Evolutionary conservation across 306 rosid species (phyloP), one percentile per base, ranked within the genome.

Genomic region (Cucurbita pepo): DNA sequence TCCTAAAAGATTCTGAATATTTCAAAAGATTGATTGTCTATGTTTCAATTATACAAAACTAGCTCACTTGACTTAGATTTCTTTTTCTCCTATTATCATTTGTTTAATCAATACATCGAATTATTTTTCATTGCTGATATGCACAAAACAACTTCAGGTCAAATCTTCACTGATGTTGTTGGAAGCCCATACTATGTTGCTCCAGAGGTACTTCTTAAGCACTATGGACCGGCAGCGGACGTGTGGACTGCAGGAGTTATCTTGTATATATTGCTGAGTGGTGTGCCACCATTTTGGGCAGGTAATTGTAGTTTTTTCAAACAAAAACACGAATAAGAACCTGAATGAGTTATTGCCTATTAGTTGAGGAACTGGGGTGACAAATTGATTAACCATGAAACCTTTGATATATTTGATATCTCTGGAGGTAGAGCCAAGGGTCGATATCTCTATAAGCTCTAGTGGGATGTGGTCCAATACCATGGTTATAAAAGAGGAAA

Each of bases 171-270:
- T 54, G 94, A 88, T 70, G 90, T 88, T 52, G 94, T 88, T 38
- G 94, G 94, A 74, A 88, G 94, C 80, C 94, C 94, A 4, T 88
- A 88, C 77, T 88, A 88, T 77, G 94, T 88, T 65, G 94, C 94
- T 78, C 94, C 94, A 7, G 94, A 88, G 85, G 94, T 88, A 74
- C 94, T 88, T 51, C 94, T 86, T 67, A 88, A 88, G 85, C 90
- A 84, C 81, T 88, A 88, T 77, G 94, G 94, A 7, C 94, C 89
- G 13, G 94, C 83, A 77, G 94, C 90, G 30, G 94, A 88, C 73
- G 94, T 88, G 14, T 88, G 94, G 94, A 88, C 94, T 5, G 94
- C 94, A 0, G 94, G 94, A 71, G 94, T 88, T 80, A 88, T 88
- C 72, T 81, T 88, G 45, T 88, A 88, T 75, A 88, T 88, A 79